Evolutionary conservation across 1,284 basidiomycete species (phyloP).

Genomic region (Boletus hoseneyae): DNA sequence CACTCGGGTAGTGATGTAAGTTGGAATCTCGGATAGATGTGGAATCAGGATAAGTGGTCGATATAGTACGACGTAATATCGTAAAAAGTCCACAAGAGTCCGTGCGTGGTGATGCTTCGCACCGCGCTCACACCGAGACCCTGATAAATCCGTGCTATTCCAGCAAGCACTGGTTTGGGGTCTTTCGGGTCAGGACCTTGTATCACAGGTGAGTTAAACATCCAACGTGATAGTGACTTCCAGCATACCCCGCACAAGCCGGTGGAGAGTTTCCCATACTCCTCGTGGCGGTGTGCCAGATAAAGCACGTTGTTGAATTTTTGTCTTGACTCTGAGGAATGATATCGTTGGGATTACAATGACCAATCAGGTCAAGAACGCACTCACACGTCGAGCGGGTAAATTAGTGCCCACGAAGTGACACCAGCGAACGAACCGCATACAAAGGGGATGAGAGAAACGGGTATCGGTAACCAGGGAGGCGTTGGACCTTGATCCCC

Average conservation of each 20-base stretch:
- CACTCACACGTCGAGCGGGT: slow-evolving; percentile 77
- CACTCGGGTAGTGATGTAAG: slow-evolving; percentile 7
- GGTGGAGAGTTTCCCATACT: slow-evolving; percentile 68
- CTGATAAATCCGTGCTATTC: slow-evolving; percentile 75
- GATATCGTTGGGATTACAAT: neutral
- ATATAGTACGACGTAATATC: slow-evolving; percentile 74
- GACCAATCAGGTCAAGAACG: neutral
- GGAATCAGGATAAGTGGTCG: slow-evolving; percentile 55
- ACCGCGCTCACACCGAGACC: slow-evolving; percentile 83
- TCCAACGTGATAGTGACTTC: neutral
- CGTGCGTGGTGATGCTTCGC: slow-evolving; percentile 80
- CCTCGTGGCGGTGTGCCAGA: slow-evolving; percentile 70
- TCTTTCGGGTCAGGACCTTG: slow-evolving; percentile 71
- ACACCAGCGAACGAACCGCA: slow-evolving; percentile 84
- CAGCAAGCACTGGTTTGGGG: slow-evolving; percentile 67
- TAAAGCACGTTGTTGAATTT: slow-evolving; percentile 85
- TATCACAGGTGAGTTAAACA: slow-evolving; percentile 6
- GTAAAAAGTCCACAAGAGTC: slow-evolving; percentile 80
- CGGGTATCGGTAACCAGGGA: slow-evolving; percentile 72
- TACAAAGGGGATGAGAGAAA: slow-evolving; percentile 77
- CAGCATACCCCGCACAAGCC: slow-evolving; percentile 67
- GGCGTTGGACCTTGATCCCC: slow-evolving; percentile 77
- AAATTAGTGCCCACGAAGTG: slow-evolving; percentile 81
- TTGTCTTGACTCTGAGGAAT: slow-evolving; percentile 79
- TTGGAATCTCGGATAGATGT: slow-evolving; percentile 3